A percentile compares a stretch with the other conserved stretches of the same genome.
Conservation (phyloP, 352 stramenopile genomes). For the Globisporangium echinulatum region DNA sequence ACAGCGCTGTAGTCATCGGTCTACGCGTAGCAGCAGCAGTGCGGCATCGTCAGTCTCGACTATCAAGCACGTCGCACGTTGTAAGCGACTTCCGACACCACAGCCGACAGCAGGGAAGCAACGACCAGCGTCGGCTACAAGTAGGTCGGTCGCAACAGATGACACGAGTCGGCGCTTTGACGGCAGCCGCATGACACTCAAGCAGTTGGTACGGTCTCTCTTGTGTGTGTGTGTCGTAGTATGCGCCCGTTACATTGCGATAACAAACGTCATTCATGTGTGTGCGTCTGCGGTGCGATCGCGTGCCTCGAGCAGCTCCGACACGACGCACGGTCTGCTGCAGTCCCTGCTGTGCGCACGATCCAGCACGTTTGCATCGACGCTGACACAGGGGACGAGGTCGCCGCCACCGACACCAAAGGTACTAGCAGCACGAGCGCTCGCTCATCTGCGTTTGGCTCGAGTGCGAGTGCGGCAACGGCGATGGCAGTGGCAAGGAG, state of each 20-base stretch:
- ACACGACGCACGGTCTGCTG: constrained; percentile 30
- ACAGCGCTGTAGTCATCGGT: neutral
- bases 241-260: too few relatives aligned
- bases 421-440: neutral
- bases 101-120: neutral
- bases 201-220: constrained; percentile 16
- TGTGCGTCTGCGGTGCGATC: neutral
- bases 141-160: neutral
- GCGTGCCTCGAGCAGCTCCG: constrained; percentile 17
- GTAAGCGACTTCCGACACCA: neutral
- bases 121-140: neutral
- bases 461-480: neutral
- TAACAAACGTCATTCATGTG: too few relatives aligned
- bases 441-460: neutral
- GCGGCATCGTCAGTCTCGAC: too few relatives aligned
- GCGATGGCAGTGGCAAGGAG: neutral
- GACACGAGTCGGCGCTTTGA: constrained; percentile 30
- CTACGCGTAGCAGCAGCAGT: neutral
- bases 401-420: neutral
- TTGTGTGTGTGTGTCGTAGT: neutral
- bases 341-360: constrained; percentile 30
- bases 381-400: constrained; percentile 28
- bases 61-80: neutral
- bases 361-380: constrained; percentile 54
- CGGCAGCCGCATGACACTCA: constrained; percentile 60